Conservation (phyloP, 2,329 filamentous ascomycete genomes). For the Harringtonia lauricola region DNA sequence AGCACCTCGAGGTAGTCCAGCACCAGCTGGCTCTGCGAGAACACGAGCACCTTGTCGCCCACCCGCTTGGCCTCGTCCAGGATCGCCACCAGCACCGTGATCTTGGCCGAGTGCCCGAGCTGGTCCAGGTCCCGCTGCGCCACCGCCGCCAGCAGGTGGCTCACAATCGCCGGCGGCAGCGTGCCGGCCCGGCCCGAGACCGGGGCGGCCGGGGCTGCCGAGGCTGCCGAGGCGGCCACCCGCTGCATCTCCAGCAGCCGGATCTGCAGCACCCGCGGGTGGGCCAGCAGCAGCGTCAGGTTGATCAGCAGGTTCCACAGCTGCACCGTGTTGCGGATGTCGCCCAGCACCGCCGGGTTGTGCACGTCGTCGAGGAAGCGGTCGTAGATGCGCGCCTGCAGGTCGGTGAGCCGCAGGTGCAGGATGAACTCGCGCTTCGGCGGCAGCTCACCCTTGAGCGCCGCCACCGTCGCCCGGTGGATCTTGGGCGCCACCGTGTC, state of each 20-base stretch:
- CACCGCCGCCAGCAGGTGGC: constrained; percentile 23
- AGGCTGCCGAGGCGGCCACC: too few species aligned
- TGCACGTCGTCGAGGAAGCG: constrained; percentile 24
- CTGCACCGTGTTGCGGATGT: constrained; percentile 9
- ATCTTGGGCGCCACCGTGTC: constrained; percentile 67
- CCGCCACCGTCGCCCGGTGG: constrained; percentile 57
- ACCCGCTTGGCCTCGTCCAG: constrained; percentile 49
- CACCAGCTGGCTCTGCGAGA: constrained; percentile 61
- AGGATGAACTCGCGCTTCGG: constrained; percentile 75
- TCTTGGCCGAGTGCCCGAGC: constrained; percentile 54
- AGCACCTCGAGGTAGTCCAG: constrained; percentile 57
- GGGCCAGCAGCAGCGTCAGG: constrained; percentile 39
- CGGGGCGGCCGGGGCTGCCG: too few species aligned
- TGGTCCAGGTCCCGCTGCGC: constrained; percentile 29
- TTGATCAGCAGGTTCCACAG: constrained; percentile 27
- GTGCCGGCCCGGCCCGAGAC: constrained; percentile 1
- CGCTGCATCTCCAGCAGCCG: constrained; percentile 20
- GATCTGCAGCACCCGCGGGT: constrained; percentile 35
- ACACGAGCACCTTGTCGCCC: constrained; percentile 69
- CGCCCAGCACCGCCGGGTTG: background rate
- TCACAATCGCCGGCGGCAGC: constrained; percentile 19
- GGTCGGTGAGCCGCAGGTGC: constrained; percentile 53
- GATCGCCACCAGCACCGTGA: constrained; percentile 55
- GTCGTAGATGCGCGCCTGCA: constrained; percentile 55
- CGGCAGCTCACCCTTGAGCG: constrained; percentile 56